Percentiles rank a stretch among this genome's conserved stretches.
phyloP scores from a whole-genome alignment of 2,329 filamentous ascomycete genomes.

The Leptographium lundbergii region DNA sequence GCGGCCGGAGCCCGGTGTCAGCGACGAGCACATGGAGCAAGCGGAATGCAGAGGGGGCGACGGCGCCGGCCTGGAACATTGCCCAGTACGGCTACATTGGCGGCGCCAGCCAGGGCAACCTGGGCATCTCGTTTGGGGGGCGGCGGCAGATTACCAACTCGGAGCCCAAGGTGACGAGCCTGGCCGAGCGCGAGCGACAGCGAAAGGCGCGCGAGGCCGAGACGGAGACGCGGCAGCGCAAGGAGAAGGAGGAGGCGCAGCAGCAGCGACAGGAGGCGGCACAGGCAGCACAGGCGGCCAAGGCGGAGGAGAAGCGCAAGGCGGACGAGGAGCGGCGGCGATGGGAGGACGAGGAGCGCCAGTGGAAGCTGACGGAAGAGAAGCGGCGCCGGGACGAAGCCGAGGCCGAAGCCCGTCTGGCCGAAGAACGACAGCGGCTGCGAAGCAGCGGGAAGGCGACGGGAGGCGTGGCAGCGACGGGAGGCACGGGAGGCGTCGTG shows the following conservation, averaged over 20 bases:
- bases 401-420: slow-evolving; percentile 55
- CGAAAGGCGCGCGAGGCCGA: slow-evolving; percentile 43
- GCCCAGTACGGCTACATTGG: slow-evolving; percentile 98
- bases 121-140: slow-evolving; percentile 85
- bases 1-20: slow-evolving; percentile 43
- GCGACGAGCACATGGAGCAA: slow-evolving; percentile 85
- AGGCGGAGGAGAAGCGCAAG: slow-evolving; percentile 48
- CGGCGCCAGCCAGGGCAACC: slow-evolving; percentile 87
- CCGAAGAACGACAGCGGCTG: slow-evolving; percentile 54
- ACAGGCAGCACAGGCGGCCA: slow-evolving; percentile 37
- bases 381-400: slow-evolving; percentile 51
- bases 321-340: slow-evolving; percentile 50
- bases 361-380: slow-evolving; percentile 60
- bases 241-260: slow-evolving; percentile 38
- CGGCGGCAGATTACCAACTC: slow-evolving; percentile 85
- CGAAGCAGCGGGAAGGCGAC: slow-evolving; percentile 39
- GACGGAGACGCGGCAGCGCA: slow-evolving; percentile 47
- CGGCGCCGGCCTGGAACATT: slow-evolving; percentile 93
- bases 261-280: slow-evolving; percentile 29
- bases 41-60: slow-evolving; percentile 65
- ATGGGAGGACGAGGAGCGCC: slow-evolving; percentile 66
- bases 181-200: slow-evolving; percentile 71
- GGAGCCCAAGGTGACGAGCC: slow-evolving; percentile 62
- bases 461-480: neutral
- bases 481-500: neutral